Base-by-base conservation (phyloP, 768 basidiomycete species). In the Tremella fuciformis region DNA sequence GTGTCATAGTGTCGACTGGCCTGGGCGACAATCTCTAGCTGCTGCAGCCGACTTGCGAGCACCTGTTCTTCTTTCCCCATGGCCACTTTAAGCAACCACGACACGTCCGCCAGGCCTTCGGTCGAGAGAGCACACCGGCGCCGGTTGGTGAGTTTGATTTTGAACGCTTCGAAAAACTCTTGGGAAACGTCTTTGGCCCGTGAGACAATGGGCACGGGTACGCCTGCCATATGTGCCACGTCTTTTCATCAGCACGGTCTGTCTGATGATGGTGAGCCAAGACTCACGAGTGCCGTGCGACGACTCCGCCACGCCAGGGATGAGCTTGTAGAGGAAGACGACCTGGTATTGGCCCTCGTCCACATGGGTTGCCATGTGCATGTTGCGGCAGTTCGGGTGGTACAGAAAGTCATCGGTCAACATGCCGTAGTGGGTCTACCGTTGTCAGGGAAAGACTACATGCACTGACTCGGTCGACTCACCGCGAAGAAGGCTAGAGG, bases 361-460 rank as follows among this genome's bases (percentile, higher is more conserved):
- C 7, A 98, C 88, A 49, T 89, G 81, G 0, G 94, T 97, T 18
- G 87, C 83, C 96, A 99, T 97, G 77, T 96, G 86, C 87, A 94
- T 94, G 55, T 86, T 89, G 56, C 89, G 82, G 65, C 98, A 88
- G 69, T 93, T 96, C 1, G 89, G 88, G 71, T 93, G 90, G 67
- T 91, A 90, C 1, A 83, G 83, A 74, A 88, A 97, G 73, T 98
- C 94, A 66, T 96, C 90, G 8, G 94, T 96, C 42, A 98, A 81
- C 0, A 91, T 89, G 2, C 91, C 91, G 66, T 98, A 99, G 77
- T 99, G 96, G 0, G 96, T 99, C 37, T 78, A 11, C 6, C 29
- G 29, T 6, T 34, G 11, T 34, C 11, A 34, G 29, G 6, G 29
- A 0, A 22, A 51, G 1, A 16, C 42, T 46, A n/a, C 46, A 38